Evolutionary conservation across 2,329 filamentous ascomycete genomes (phyloP).

Genomic region (Aspergillus caelatus): DNA sequence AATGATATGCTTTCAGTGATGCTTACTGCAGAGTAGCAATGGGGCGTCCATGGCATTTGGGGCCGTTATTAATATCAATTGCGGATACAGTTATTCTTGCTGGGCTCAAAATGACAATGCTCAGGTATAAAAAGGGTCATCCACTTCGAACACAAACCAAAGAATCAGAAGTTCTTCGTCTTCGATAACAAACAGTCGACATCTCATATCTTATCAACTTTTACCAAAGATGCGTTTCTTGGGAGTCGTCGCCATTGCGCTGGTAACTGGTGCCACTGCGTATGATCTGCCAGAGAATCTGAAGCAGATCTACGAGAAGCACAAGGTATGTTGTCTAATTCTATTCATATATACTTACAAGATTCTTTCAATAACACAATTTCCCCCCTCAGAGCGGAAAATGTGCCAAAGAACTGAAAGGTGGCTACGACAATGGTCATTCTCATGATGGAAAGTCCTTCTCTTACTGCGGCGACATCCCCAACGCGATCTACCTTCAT

Average conservation of each 20-base stretch:
- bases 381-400: constrained; percentile 13
- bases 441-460: constrained; percentile 15
- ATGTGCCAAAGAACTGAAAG: constrained; percentile 22
- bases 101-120: neutral
- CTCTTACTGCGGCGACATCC: constrained; percentile 54
- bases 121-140: neutral
- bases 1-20: neutral
- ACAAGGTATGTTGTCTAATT: constrained; percentile 16
- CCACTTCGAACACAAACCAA: neutral
- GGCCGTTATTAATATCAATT: neutral
- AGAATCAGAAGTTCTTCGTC: neutral
- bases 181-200: neutral
- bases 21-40: neutral
- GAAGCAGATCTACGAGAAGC: constrained; percentile 22
- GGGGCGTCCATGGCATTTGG: neutral
- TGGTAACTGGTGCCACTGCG: constrained; percentile 2
- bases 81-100: neutral
- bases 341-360: neutral
- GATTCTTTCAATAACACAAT: neutral
- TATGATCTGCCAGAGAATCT: constrained; percentile 23
- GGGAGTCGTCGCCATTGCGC: neutral
- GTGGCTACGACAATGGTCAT: constrained; percentile 24
- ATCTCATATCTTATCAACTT: neutral
- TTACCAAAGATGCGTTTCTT: neutral
- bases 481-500: constrained; percentile 54